A percentile compares a stretch with the other conserved stretches of the same genome.
Evolutionary conservation across 2,329 filamentous ascomycete species (phyloP).

Genomic region (Nakataea oryzae): DNA sequence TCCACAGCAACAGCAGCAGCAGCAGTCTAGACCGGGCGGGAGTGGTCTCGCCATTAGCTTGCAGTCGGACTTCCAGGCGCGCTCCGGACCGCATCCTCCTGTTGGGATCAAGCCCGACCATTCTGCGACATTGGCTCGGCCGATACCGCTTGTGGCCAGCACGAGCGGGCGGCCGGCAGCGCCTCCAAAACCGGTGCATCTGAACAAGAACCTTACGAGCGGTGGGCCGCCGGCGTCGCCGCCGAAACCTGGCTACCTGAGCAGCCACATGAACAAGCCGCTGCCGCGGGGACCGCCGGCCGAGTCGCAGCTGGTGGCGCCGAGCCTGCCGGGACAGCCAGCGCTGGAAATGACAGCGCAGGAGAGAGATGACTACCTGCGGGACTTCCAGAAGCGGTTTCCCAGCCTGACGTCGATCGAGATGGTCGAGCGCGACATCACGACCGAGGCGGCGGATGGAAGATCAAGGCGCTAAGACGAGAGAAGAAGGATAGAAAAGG

Average conservation of each 20-base stretch:
- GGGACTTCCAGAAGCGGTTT: conserved; percentile 73
- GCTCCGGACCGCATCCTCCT: conserved; percentile 5
- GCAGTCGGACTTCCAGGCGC: too few species aligned
- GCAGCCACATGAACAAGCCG: conserved; percentile 12
- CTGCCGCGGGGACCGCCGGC: conserved; percentile 5
- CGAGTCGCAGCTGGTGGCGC: conserved; percentile 26
- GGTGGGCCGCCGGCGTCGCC: conserved; percentile 32
- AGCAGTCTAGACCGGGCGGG: conserved; percentile 9
- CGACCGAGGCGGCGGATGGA: conserved; percentile 20
- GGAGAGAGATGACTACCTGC: conserved; percentile 55
- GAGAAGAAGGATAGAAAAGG: neutral
- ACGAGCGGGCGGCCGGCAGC: conserved; percentile 33
- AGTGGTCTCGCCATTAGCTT: neutral
- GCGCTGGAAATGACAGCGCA: conserved; percentile 42
- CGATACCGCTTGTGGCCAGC: conserved; percentile 4
- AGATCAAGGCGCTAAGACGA: neutral
- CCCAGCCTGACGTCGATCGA: conserved; percentile 78
- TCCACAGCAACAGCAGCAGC: too few species aligned
- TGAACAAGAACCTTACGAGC: conserved; percentile 41
- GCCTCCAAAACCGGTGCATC: conserved; percentile 51
- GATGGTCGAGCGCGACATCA: conserved; percentile 66
- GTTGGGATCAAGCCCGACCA: conserved; percentile 1
- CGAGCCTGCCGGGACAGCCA: conserved; percentile 36
- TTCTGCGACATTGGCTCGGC: conserved; percentile 14
- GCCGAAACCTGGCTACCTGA: conserved; percentile 21